A percentile compares a stretch with the other conserved stretches of the same genome.
Conservation (phyloP, 2,329 filamentous ascomycete species). For the Claviceps quebecensis region DNA sequence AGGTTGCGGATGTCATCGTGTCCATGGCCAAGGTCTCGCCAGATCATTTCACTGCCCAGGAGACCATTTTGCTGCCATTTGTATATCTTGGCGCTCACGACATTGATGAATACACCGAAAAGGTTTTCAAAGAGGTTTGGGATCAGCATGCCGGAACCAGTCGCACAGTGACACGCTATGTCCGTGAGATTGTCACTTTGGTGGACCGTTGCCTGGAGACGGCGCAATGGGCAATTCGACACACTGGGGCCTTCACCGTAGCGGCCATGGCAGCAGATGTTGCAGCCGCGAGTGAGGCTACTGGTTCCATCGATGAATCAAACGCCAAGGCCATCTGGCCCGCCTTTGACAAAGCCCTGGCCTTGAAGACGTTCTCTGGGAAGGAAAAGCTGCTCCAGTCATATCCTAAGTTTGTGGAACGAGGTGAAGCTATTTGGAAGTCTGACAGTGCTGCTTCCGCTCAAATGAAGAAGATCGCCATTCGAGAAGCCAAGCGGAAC, state of each 20-base stretch:
- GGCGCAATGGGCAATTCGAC: constrained; percentile 79
- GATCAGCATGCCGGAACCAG: constrained; percentile 76
- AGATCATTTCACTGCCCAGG: constrained; percentile 71
- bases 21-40: constrained; percentile 76
- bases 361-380: constrained; percentile 81
- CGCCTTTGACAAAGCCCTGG: constrained; percentile 64
- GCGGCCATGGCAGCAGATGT: constrained; percentile 59
- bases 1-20: constrained; percentile 70
- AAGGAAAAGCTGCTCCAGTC: constrained; percentile 76
- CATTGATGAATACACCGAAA: constrained; percentile 61
- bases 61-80: constrained; percentile 66
- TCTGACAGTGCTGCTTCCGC: constrained; percentile 37
- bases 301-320: constrained; percentile 43
- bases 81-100: constrained; percentile 83
- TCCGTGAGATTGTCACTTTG: constrained; percentile 65
- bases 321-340: constrained; percentile 64
- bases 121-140: constrained; percentile 79
- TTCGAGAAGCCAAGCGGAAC: constrained; percentile 83
- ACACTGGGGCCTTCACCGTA: constrained; percentile 69
- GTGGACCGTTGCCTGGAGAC: constrained; percentile 57
- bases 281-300: constrained; percentile 39
- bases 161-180: constrained; percentile 68
- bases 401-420: constrained; percentile 63
- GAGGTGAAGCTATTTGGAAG: constrained; percentile 44
- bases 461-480: constrained; percentile 63